Evolutionary conservation across 1,284 basidiomycete genomes (phyloP), one percentile per base, ranked within the genome.

Genomic region (Bondarzewia mesenterica): DNA sequence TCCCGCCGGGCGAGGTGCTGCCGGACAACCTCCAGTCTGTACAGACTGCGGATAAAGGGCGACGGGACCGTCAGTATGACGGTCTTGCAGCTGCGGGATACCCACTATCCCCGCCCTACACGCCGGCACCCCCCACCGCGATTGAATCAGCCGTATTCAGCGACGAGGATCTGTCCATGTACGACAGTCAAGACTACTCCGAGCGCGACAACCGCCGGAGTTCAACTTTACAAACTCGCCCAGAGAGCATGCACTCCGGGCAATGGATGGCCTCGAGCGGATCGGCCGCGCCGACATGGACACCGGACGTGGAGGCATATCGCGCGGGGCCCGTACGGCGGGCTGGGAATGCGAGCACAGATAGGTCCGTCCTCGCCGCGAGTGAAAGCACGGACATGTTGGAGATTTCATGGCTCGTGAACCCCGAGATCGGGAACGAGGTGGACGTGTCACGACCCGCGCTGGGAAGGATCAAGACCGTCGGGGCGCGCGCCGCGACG

Each of bases 401-500:
- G 38, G 39, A 50, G 21, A 47, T 50, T 23, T 41, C 46, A 27
- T 50, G 49, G 49, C 25, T 50, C 32, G n/a, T 40, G 32, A 47
- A 47, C 44, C 38, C 49, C 8, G 39, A 40, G 36, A 20, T 41
- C 36, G n/a, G 3, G 26, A 15, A 44, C 26, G 48, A 49, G 48
- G 16, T 18, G 20, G 37, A 49, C 29, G 37, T 45, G 44, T 27
- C 36, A 21, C 4, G n/a, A 32, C 29, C n/a, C 29, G 29, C 29
- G 51, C 52, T 54, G 18, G 32, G 50, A 47, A 49, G 53, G 26
- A 54, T 58, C 47, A 58, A 57, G 54, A 59, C 57, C 48, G 47
- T 62, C 14, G 60, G n/a, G 59, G 29, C 52, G 40, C 32, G 58
- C 50, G 23, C 57, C 59, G 43, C 41, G 50, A 42, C 51, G 56